These are phyloP conservation scores for Xylaria nigripes DNA, from an alignment of 495 filamentous ascomycete genomes.

Conservation along the genomic window DNA sequence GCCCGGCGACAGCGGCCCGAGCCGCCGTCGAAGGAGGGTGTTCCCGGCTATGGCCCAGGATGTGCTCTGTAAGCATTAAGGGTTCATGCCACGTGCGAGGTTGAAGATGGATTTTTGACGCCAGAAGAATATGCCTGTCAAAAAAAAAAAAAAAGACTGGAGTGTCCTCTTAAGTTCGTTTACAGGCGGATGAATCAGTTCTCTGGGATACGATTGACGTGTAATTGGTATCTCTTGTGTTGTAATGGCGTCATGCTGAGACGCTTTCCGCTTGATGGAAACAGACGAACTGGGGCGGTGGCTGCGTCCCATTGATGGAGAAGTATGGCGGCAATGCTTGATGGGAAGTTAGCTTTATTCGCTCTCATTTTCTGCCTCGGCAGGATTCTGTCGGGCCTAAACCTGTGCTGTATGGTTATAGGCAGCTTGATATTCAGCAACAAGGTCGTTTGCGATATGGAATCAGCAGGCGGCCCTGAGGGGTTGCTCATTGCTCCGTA, in stretches of 20 bases:
- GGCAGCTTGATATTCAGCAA: background rate
- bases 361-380: constrained; percentile 1
- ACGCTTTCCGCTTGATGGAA: background rate
- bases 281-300: background rate
- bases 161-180: background rate
- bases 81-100: background rate
- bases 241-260: background rate
- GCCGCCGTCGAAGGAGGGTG: constrained; percentile 22
- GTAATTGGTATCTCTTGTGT: background rate
- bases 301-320: background rate
- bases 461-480: background rate
- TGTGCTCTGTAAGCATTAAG: constrained; percentile 16
- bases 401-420: constrained; percentile 6
- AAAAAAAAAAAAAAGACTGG: background rate
- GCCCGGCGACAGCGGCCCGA: constrained; percentile 33
- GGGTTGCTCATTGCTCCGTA: background rate
- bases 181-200: background rate
- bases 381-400: background rate
- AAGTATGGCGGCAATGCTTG: background rate
- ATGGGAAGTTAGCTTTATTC: constrained; percentile 4
- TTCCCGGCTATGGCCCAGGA: constrained; percentile 12
- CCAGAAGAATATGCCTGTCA: background rate
- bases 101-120: background rate
- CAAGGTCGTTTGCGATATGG: background rate
- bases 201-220: background rate